phyloP scores from a whole-genome alignment of 2,329 filamentous ascomycete genomes.

The Pezicula rhizophila region DNA sequence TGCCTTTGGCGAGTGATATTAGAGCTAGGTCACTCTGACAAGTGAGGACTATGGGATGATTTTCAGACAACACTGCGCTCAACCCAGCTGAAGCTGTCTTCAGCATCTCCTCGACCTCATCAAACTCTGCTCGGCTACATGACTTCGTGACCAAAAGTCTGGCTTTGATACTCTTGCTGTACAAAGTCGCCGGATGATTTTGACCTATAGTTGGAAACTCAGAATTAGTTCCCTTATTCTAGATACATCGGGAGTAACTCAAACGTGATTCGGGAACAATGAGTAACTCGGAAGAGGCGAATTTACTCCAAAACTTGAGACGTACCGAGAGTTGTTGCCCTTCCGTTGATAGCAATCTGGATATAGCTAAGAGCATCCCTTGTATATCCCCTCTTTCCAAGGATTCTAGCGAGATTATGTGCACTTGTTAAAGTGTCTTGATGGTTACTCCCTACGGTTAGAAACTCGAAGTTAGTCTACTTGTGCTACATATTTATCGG shows the following conservation, averaged over 20 bases:
- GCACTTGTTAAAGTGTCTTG: constrained; percentile 17
- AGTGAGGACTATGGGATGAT: constrained; percentile 16
- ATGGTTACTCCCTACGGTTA: constrained; percentile 10
- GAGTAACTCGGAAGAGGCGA: no score
- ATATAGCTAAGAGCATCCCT: constrained; percentile 16
- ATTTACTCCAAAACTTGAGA: no score
- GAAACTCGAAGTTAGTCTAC: no score
- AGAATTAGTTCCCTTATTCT: no score
- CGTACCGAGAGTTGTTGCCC: constrained; percentile 11
- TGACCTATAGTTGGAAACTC: not conserved
- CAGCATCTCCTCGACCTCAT: constrained; percentile 17
- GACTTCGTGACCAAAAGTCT: constrained; percentile 14
- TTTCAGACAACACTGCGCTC: constrained; percentile 10
- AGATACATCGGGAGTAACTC: no score
- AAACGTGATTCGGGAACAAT: no score
- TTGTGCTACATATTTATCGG: no score
- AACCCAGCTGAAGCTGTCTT: constrained; percentile 12
- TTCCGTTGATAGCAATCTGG: constrained; percentile 15
- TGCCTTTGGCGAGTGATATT: constrained; percentile 15
- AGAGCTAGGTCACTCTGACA: constrained; percentile 18
- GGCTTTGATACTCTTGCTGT: constrained; percentile 18
- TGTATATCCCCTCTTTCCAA: constrained; percentile 14
- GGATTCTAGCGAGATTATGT: constrained; percentile 15
- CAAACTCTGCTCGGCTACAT: constrained; percentile 12
- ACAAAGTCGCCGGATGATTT: constrained; percentile 18